Conservation (phyloP, 371 early-diverging fungal genomes). For the Rhizomucor miehei region DNA sequence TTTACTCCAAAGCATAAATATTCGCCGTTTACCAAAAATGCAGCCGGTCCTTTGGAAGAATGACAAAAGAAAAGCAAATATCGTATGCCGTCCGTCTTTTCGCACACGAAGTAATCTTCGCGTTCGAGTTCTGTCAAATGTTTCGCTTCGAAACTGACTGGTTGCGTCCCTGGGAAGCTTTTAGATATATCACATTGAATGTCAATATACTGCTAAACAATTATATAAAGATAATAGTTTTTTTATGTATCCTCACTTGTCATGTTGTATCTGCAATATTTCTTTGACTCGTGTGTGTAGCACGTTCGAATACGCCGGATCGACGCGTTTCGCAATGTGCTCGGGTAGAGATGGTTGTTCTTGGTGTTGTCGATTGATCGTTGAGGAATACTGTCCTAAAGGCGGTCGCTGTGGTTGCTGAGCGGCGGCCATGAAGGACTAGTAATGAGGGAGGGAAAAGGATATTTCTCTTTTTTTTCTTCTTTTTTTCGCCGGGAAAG, state of each 20-base stretch:
- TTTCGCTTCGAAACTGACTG: slow-evolving; percentile 68
- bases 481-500: too few relatives aligned
- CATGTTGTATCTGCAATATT: slow-evolving; percentile 31
- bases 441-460: too few relatives aligned
- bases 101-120: slow-evolving; percentile 88
- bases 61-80: slow-evolving; percentile 64
- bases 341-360: slow-evolving; percentile 23
- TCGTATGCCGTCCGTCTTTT: slow-evolving; percentile 88
- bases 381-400: slow-evolving; percentile 47
- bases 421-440: too few relatives aligned
- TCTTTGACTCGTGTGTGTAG: slow-evolving; percentile 41
- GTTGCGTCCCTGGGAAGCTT: slow-evolving; percentile 90
- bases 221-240: too few relatives aligned
- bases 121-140: slow-evolving; percentile 66
- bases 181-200: not conserved
- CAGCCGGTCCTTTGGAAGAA: slow-evolving; percentile 55
- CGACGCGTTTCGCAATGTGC: slow-evolving; percentile 48
- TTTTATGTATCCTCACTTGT: slow-evolving; percentile 43
- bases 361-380: slow-evolving; percentile 11
- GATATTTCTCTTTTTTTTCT: too few relatives aligned
- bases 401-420: not conserved
- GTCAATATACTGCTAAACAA: too few relatives aligned
- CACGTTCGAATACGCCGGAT: slow-evolving; percentile 43
- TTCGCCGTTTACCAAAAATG: slow-evolving; percentile 63
- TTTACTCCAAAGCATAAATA: not conserved